These are phyloP conservation scores for Cladophialophora immunda DNA, from an alignment of 2,329 filamentous ascomycete species.

Conservation along the genomic window DNA sequence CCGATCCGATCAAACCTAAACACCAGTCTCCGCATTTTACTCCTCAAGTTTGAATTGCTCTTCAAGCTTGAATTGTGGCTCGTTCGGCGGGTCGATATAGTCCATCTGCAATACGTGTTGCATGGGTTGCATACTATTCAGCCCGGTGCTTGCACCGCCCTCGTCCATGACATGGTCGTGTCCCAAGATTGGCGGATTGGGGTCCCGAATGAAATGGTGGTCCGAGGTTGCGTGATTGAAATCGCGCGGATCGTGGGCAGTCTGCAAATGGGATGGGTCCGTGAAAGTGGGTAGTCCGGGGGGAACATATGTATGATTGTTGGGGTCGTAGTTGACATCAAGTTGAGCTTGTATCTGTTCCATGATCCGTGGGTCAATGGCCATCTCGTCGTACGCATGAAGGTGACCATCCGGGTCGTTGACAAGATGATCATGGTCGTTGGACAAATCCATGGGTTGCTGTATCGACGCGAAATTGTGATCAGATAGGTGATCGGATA, in stretches of 20 bases:
- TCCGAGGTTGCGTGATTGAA: conserved; percentile 33
- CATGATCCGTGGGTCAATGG: conserved; percentile 70
- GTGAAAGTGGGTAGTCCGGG: conserved; percentile 36
- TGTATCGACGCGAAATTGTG: conserved; percentile 36
- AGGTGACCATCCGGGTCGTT: conserved; percentile 48
- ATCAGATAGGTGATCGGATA: too few relatives aligned
- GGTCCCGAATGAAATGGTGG: conserved; percentile 36
- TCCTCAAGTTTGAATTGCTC: conserved; percentile 33
- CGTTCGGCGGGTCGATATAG: conserved; percentile 38
- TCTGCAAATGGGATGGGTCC: conserved; percentile 34
- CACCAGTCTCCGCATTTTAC: conserved; percentile 31
- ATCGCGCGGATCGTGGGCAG: conserved; percentile 37
- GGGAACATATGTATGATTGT: conserved; percentile 35
- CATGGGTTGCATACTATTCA: conserved; percentile 42
- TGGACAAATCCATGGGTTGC: conserved; percentile 41
- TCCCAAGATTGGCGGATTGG: conserved; percentile 18
- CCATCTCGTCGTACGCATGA: conserved; percentile 59
- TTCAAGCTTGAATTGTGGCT: conserved; percentile 32
- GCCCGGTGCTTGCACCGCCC: conserved; percentile 33
- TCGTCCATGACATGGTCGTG: conserved; percentile 42
- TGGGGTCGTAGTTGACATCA: conserved; percentile 34
- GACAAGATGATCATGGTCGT: conserved; percentile 46
- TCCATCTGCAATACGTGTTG: conserved; percentile 42
- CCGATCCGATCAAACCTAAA: conserved; percentile 41
- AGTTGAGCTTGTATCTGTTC: conserved; percentile 54